These are phyloP conservation scores for Melampsora americana DNA, from an alignment of 1,284 basidiomycete species.

Conservation along the genomic window DNA sequence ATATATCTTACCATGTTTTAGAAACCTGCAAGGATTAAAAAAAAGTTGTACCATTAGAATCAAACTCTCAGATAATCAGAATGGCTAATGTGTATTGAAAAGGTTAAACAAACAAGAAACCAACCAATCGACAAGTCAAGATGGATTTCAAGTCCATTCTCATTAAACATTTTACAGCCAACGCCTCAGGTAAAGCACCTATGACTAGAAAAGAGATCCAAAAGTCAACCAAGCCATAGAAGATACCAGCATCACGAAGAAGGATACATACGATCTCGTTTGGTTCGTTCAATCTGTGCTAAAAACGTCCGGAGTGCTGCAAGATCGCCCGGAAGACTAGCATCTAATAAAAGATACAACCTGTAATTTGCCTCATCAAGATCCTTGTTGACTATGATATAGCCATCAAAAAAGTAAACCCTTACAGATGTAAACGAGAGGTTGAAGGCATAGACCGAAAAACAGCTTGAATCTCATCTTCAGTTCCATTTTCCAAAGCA, in stretches of 20 bases:
- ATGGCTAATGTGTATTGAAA: too few species aligned
- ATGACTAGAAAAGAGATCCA: conserved; percentile 16
- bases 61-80: too few species aligned
- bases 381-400: background rate
- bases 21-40: background rate
- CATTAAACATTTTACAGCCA: conserved; percentile 28
- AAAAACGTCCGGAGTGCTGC: conserved; percentile 18
- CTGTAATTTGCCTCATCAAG: conserved; percentile 4
- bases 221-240: background rate
- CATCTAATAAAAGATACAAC: conserved; percentile 31
- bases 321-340: conserved; percentile 31
- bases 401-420: background rate
- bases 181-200: conserved; percentile 16
- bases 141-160: conserved; percentile 31
- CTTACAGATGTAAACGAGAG: conserved; percentile 28
- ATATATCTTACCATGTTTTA: conserved; percentile 1
- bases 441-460: conserved; percentile 15
- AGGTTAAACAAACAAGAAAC: background rate
- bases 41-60: background rate
- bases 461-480: background rate
- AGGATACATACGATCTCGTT: conserved; percentile 29
- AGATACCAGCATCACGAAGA: background rate
- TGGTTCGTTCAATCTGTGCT: conserved; percentile 28
- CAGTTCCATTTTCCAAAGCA: background rate
- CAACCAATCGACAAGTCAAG: conserved; percentile 18